Percentiles rank a stretch among this genome's conserved stretches.
These are phyloP conservation scores for Ceratocystis alfenasii DNA, from an alignment of 2,329 filamentous ascomycete genomes.

Conservation along the genomic window DNA sequence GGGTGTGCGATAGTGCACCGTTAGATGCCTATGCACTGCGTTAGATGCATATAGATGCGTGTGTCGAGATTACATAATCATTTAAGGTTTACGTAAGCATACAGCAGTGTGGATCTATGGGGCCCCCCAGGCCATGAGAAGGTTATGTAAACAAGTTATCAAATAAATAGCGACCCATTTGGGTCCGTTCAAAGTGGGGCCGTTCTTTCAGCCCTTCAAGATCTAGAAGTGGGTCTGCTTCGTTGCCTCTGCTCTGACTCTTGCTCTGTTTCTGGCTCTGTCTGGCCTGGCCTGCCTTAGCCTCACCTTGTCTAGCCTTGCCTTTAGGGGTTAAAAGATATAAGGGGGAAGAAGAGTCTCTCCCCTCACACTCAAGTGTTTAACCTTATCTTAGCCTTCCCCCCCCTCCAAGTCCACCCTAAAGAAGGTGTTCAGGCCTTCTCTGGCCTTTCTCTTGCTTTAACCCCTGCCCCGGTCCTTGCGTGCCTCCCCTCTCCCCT, in stretches of 20 bases:
- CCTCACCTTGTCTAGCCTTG: neutral
- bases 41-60: too few relatives aligned
- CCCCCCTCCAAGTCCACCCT: neutral
- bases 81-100: too few relatives aligned
- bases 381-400: neutral
- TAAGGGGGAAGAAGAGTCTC: too few relatives aligned
- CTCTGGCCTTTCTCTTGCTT: neutral
- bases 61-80: too few relatives aligned
- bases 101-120: too few relatives aligned
- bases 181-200: neutral
- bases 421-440: neutral
- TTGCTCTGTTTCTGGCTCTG: too few relatives aligned
- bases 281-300: neutral
- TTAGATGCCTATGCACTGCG: too few relatives aligned
- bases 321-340: too few relatives aligned
- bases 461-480: neutral
- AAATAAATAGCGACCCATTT: too few relatives aligned
- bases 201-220: slow-evolving; percentile 8
- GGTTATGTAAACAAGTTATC: too few relatives aligned
- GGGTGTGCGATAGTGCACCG: too few relatives aligned
- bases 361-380: neutral
- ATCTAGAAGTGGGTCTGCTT: neutral
- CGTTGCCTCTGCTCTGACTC: neutral
- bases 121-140: too few relatives aligned
- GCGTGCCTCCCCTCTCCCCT: neutral